phyloP scores from a whole-genome alignment of 1,284 basidiomycete species.

The Irpex rosettiformis region DNA sequence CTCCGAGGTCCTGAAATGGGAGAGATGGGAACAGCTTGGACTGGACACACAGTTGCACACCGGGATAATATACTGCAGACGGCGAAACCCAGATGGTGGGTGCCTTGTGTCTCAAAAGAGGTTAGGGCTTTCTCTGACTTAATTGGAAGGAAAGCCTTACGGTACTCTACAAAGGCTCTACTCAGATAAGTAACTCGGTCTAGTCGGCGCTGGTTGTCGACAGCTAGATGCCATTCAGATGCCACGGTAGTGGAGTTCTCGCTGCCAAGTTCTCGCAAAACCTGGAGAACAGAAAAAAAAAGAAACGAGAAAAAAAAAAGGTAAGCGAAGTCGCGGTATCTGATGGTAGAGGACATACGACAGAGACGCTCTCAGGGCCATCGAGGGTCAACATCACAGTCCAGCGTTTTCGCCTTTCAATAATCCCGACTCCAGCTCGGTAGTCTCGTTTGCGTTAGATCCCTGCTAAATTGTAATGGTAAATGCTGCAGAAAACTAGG shows the following conservation, averaged over 20 bases:
- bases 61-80: conserved; percentile 7
- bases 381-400: neutral
- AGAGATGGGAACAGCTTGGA: conserved; percentile 6
- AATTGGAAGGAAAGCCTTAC: neutral
- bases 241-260: neutral
- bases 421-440: no score
- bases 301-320: neutral
- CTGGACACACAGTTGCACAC: neutral
- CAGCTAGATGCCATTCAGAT: neutral
- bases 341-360: neutral
- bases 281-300: no score
- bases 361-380: neutral
- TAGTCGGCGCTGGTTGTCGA: neutral
- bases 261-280: neutral
- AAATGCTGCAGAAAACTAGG: neutral
- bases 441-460: neutral
- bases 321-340: neutral
- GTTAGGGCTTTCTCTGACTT: neutral
- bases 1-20: neutral
- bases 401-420: no score
- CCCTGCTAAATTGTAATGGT: neutral
- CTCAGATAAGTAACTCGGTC: conserved; percentile 1
- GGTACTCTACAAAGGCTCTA: neutral
- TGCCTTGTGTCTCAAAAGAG: neutral
- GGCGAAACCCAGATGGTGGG: conserved; percentile 1